phyloP scores from a whole-genome alignment of 129 eudicot genomes.

The Logfia minima region DNA sequence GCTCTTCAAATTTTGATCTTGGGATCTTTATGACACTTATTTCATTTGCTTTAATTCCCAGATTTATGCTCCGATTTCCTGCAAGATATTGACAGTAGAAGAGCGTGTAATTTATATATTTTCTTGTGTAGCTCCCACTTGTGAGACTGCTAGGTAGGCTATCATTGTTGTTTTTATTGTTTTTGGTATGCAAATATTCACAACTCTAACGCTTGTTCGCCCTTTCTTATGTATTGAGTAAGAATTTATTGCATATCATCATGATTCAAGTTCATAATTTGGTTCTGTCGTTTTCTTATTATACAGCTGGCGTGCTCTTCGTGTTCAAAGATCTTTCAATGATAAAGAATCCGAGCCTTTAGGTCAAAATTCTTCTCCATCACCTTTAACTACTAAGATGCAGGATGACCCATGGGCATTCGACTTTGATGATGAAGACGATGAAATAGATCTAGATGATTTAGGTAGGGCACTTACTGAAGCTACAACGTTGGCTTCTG shows the following conservation, averaged over 20 bases:
- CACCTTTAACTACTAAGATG: conserved; percentile 41
- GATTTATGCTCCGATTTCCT: conserved; percentile 87
- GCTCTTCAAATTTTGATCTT: not conserved
- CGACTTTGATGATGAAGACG: conserved; percentile 50
- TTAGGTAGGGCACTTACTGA: conserved; percentile 64
- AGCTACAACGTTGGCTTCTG: conserved; percentile 62
- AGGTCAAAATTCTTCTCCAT: conserved; percentile 26
- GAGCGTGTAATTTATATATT: conserved; percentile 82
- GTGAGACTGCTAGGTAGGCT: conserved; percentile 44
- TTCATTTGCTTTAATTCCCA: conserved; percentile 22
- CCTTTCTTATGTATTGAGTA: not conserved
- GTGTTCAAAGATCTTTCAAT: conserved; percentile 58
- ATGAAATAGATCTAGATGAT: conserved; percentile 67
- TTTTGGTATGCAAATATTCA: not conserved
- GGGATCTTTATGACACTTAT: not conserved
- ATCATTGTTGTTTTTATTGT: not conserved
- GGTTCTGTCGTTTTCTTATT: conserved; percentile 18
- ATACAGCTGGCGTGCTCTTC: conserved; percentile 83
- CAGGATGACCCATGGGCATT: conserved; percentile 57
- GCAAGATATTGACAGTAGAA: conserved; percentile 43
- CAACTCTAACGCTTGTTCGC: conserved; percentile 19
- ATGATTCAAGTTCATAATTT: conserved; percentile 1
- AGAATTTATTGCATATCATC: not conserved
- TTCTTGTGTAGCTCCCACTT: conserved; percentile 51
- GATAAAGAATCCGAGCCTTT: conserved; percentile 29